These are phyloP conservation scores for Metschnikowia noctiluminum DNA, from an alignment of 805 yeast genomes.

Conservation along the genomic window DNA sequence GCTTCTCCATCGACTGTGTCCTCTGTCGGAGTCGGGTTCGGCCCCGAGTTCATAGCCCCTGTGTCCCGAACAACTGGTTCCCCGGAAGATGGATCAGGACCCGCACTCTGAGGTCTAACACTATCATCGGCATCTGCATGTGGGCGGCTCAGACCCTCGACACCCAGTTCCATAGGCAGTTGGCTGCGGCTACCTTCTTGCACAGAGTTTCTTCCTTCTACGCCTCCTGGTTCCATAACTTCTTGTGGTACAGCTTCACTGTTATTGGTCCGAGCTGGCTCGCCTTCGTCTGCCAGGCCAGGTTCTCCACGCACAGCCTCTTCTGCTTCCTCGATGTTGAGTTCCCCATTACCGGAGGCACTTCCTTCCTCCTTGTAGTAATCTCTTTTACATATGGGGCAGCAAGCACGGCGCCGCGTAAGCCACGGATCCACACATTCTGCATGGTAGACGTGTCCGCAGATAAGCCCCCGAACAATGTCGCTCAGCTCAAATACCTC, in stretches of 20 bases:
- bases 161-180: not conserved
- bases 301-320: not conserved
- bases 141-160: not conserved
- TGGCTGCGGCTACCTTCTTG: too few species aligned
- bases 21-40: not conserved
- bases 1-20: not conserved
- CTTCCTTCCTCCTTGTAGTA: slow-evolving; percentile 37
- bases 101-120: not conserved
- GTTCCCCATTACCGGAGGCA: not conserved
- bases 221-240: not conserved
- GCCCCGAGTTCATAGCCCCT: too few species aligned
- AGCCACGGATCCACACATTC: slow-evolving; percentile 83
- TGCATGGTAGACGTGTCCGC: slow-evolving; percentile 82
- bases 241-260: not conserved
- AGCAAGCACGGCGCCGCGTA: slow-evolving; percentile 67
- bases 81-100: not conserved
- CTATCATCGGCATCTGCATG: not conserved
- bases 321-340: slow-evolving; percentile 3
- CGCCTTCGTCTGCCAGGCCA: not conserved
- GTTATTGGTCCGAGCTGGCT: not conserved
- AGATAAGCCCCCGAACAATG: slow-evolving; percentile 65
- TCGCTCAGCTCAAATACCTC: slow-evolving; percentile 63
- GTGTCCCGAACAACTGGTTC: too few species aligned
- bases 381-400: slow-evolving; percentile 80
- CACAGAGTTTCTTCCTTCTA: not conserved